Conservation (phyloP, 768 basidiomycete genomes). For the Tulasnella sp. region DNA sequence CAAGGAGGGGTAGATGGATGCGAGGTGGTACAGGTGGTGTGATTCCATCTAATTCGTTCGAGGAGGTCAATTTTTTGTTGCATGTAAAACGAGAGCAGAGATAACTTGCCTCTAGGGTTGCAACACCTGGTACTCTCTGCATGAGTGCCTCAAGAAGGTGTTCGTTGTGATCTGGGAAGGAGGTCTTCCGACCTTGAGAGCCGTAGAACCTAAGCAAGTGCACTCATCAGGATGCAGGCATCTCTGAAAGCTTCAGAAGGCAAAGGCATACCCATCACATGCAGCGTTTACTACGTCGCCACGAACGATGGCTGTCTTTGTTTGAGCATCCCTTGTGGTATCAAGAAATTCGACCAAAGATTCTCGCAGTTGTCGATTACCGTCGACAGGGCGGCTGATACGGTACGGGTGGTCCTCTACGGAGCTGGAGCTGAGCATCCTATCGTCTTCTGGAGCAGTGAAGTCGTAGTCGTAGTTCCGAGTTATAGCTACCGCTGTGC, state of each 20-base stretch:
- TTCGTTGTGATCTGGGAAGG: slow-evolving; percentile 65
- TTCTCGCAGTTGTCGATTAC: not conserved
- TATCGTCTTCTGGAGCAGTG: slow-evolving; percentile 24
- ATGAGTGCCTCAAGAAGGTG: slow-evolving; percentile 49
- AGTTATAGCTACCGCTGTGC: slow-evolving; percentile 52
- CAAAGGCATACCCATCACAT: slow-evolving; percentile 54
- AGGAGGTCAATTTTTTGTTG: no score
- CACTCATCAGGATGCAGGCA: not conserved
- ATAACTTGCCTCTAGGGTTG: slow-evolving; percentile 54
- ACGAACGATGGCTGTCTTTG: slow-evolving; percentile 35
- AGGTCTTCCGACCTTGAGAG: slow-evolving; percentile 73
- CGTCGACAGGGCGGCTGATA: slow-evolving; percentile 50
- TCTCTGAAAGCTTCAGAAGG: not conserved
- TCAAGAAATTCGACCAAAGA: not conserved
- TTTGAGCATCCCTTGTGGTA: slow-evolving; percentile 24
- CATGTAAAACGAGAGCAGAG: not conserved
- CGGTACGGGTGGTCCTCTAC: slow-evolving; percentile 41
- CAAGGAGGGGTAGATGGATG: slow-evolving; percentile 44
- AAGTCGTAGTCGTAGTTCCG: slow-evolving; percentile 76
- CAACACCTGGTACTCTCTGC: slow-evolving; percentile 40
- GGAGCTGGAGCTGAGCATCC: slow-evolving; percentile 21
- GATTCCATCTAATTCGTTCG: slow-evolving; percentile 88
- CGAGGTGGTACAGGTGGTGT: slow-evolving; percentile 71
- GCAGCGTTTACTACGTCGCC: slow-evolving; percentile 54
- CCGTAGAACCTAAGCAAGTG: slow-evolving; percentile 62